A percentile compares a stretch with the other conserved stretches of the same genome.
phyloP scores from a whole-genome alignment of 2,329 filamentous ascomycete genomes.

The Nemania serpens region DNA sequence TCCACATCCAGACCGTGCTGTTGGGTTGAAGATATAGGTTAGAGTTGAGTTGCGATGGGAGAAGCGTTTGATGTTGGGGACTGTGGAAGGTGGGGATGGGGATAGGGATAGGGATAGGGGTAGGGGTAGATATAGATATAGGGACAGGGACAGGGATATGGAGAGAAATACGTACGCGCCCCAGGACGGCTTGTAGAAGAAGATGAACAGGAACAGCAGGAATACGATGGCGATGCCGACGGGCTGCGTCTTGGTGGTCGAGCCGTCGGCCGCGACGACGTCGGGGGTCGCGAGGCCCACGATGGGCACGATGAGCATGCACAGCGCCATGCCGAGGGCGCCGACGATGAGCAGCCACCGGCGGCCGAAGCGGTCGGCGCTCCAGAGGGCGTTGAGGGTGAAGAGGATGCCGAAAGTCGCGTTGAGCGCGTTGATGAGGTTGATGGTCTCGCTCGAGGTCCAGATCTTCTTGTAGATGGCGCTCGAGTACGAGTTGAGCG shows the following conservation, averaged over 20 bases:
- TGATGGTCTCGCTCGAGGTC: slow-evolving; percentile 61
- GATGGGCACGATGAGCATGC: slow-evolving; percentile 68
- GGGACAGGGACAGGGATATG: neutral
- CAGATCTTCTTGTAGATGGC: slow-evolving; percentile 76
- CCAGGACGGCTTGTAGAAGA: slow-evolving; percentile 62
- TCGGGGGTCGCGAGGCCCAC: slow-evolving; percentile 56
- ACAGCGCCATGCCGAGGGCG: slow-evolving; percentile 69
- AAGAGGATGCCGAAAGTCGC: slow-evolving; percentile 75
- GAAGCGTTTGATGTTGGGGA: no score
- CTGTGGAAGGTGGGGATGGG: no score
- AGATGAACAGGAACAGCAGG: slow-evolving; percentile 67
- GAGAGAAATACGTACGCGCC: slow-evolving; percentile 26
- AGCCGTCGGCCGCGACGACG: slow-evolving; percentile 48
- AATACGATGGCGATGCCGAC: slow-evolving; percentile 73
- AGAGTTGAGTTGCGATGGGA: no score
- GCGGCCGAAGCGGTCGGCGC: slow-evolving; percentile 71
- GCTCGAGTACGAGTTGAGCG: slow-evolving; percentile 74
- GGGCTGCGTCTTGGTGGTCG: slow-evolving; percentile 54
- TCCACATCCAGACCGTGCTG: slow-evolving; percentile 71
- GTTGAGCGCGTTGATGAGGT: slow-evolving; percentile 75
- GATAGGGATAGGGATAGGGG: neutral
- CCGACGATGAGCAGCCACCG: slow-evolving; percentile 72
- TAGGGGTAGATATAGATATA: no score
- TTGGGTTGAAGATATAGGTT: neutral
- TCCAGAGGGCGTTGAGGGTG: slow-evolving; percentile 75